These are phyloP conservation scores for Rubus parviflorus DNA, from an alignment of 306 rosid species.

Conservation along the genomic window DNA sequence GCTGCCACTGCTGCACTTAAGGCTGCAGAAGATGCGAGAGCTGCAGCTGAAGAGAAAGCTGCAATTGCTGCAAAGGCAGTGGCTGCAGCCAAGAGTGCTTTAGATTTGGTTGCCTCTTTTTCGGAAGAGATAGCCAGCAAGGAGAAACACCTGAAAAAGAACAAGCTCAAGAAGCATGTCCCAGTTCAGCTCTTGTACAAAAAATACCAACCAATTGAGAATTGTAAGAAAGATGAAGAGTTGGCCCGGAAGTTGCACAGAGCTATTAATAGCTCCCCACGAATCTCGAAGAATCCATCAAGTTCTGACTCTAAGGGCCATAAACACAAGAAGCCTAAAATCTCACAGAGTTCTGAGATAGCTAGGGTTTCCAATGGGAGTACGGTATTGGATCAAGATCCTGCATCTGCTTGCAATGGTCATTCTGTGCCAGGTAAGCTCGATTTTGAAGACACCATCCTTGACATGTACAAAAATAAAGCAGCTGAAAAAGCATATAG, in stretches of 20 bases:
- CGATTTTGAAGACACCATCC: slow-evolving; percentile 50
- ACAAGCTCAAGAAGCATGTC: slow-evolving; percentile 83
- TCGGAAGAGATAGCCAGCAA: slow-evolving; percentile 56
- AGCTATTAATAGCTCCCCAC: slow-evolving; percentile 90
- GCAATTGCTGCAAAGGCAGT: slow-evolving; percentile 82
- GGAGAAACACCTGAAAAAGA: slow-evolving; percentile 68
- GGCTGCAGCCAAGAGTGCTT: slow-evolving; percentile 83
- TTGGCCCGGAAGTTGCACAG: slow-evolving; percentile 84
- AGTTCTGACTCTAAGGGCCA: slow-evolving; percentile 59
- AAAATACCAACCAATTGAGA: slow-evolving; percentile 76
- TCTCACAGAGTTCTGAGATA: slow-evolving; percentile 51
- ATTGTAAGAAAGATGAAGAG: slow-evolving; percentile 80
- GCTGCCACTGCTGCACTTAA: slow-evolving; percentile 63
- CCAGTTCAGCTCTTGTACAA: slow-evolving; percentile 94
- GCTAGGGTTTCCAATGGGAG: slow-evolving; percentile 52
- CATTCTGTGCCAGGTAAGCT: slow-evolving; percentile 45
- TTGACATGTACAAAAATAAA: slow-evolving; percentile 57
- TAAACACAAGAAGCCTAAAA: slow-evolving; percentile 65
- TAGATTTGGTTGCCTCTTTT: slow-evolving; percentile 83
- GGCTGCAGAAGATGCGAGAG: slow-evolving; percentile 81
- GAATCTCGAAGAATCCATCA: slow-evolving; percentile 71
- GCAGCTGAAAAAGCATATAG: slow-evolving; percentile 46
- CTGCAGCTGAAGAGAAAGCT: slow-evolving; percentile 78
- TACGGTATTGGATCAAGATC: slow-evolving; percentile 42
- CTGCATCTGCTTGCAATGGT: slow-evolving; percentile 52